These are phyloP conservation scores for Phaeosphaeriaceae sp. DNA, from an alignment of 2,329 filamentous ascomycete genomes.

Conservation along the genomic window DNA sequence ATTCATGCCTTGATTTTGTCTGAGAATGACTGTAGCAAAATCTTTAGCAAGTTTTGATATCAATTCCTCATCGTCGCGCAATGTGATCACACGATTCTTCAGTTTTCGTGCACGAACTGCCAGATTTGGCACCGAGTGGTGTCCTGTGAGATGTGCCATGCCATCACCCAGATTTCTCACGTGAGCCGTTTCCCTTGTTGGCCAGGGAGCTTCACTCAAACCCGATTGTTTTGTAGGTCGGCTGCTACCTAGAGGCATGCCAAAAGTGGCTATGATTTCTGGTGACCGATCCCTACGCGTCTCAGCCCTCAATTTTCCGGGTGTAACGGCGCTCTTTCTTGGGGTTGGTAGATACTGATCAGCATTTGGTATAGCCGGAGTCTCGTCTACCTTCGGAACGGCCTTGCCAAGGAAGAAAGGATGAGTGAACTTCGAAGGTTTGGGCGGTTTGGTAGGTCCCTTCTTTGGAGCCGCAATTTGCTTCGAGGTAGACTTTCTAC, in stretches of 20 bases:
- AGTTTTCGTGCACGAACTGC: slow-evolving; percentile 43
- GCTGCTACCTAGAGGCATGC: slow-evolving; percentile 20
- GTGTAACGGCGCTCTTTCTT: slow-evolving; percentile 52
- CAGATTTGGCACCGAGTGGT: neutral
- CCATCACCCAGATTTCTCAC: slow-evolving; percentile 35
- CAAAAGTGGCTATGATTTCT: slow-evolving; percentile 25
- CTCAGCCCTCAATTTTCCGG: slow-evolving; percentile 53
- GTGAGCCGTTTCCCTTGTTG: slow-evolving; percentile 64
- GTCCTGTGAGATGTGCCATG: neutral
- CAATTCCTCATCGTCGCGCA: slow-evolving; percentile 35
- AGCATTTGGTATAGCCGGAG: slow-evolving; percentile 15
- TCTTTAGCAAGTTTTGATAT: slow-evolving; percentile 29
- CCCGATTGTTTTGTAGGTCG: slow-evolving; percentile 67
- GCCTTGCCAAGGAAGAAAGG: slow-evolving; percentile 72
- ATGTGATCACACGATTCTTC: slow-evolving; percentile 43
- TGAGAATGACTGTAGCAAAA: slow-evolving; percentile 13
- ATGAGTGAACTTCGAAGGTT: slow-evolving; percentile 61
- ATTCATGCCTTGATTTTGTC: neutral
- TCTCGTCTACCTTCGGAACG: slow-evolving; percentile 27
- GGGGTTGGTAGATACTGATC: slow-evolving; percentile 22
- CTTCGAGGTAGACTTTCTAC: slow-evolving; percentile 28
- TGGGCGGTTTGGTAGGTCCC: slow-evolving; percentile 34
- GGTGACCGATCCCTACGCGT: slow-evolving; percentile 28
- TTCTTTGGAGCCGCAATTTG: slow-evolving; percentile 27
- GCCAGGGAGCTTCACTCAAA: slow-evolving; percentile 73